Evolutionary conservation across 192 early-diverging fungal species (phyloP), one percentile per base, ranked within the genome.

Genomic region (Backusella morwellensis): DNA sequence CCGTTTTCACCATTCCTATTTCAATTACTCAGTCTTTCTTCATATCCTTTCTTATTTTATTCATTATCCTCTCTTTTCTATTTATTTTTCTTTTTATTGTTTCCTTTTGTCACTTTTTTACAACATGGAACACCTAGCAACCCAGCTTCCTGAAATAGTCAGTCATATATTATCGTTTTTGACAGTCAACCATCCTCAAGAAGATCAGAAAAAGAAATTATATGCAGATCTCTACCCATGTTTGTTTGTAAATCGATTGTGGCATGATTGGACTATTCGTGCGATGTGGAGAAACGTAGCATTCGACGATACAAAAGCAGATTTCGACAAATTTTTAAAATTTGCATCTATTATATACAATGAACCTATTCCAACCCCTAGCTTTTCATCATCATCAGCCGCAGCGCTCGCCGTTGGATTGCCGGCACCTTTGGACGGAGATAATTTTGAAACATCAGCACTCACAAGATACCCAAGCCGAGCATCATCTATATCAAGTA

Each of bases 161-260:
- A n/a, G 47, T 21, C 41, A 75, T 67, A 70, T 76, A 34, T 47
- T 52, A 42, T 76, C 36, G 6, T 52, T 75, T 68, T 40, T 63
- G 5, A 40, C 34, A 63, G 56, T 2, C 1, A 29, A 23, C 11
- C 7, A 35, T 36, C 47, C 63, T 7, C 74, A 75, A 66, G 41
- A 63, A 7, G 74, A 68, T 35, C 63, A 35, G 4, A 34, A 38
- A 19, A 68, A 50, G 32, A 59, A 44, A 54, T 38, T n/a, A 21
- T 54, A 66, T 41, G 21, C 36, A 12, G 54, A 73, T 41, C 69
- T 80, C 9, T 74, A 75, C 32, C 40, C 82, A 17, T 74, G 75
- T 19, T 66, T 81, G 35, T 66, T 76, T 23, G 82, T 84, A 3
- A 78, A 77, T 35, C 77, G 77, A 35, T 63, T 80, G 19, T 84